A percentile compares a stretch with the other conserved stretches of the same genome.
Conservation (phyloP, 306 rosid genomes). For the Cyamopsis tetragonoloba region DNA sequence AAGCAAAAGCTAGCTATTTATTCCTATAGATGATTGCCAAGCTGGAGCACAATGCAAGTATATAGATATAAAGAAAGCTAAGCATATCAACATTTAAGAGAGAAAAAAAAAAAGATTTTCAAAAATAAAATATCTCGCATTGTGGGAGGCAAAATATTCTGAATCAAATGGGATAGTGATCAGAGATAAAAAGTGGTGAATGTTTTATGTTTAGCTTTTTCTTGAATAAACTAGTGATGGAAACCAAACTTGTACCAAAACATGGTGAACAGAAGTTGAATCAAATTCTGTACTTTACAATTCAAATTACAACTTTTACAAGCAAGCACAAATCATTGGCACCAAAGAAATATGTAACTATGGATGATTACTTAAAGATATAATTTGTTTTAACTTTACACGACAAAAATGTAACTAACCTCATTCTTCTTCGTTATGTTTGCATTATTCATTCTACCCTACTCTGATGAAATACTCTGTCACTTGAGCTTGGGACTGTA, state of each 20-base stretch:
- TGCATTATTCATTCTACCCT: no score
- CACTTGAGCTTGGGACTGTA: no score
- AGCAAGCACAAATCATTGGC: not conserved
- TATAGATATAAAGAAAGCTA: not conserved
- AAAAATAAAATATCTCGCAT: not conserved
- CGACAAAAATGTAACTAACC: not conserved
- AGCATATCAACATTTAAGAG: not conserved
- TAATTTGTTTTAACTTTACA: not conserved
- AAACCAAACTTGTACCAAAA: not conserved
- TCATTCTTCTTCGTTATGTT: no score
- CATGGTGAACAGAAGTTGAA: not conserved
- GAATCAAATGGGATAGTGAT: not conserved
- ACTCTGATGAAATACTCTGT: no score
- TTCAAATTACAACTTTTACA: not conserved
- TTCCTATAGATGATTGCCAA: conserved; percentile 8
- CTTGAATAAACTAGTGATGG: not conserved
- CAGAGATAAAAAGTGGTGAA: not conserved
- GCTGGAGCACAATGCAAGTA: not conserved
- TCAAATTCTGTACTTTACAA: not conserved
- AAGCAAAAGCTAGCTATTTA: conserved; percentile 20
- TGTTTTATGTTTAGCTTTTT: not conserved
- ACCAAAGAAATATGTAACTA: not conserved
- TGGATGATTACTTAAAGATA: not conserved
- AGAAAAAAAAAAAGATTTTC: not conserved
- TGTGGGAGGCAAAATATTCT: not conserved